Conservation (phyloP, 148 eudicot species). For the Simmondsia chinensis region DNA sequence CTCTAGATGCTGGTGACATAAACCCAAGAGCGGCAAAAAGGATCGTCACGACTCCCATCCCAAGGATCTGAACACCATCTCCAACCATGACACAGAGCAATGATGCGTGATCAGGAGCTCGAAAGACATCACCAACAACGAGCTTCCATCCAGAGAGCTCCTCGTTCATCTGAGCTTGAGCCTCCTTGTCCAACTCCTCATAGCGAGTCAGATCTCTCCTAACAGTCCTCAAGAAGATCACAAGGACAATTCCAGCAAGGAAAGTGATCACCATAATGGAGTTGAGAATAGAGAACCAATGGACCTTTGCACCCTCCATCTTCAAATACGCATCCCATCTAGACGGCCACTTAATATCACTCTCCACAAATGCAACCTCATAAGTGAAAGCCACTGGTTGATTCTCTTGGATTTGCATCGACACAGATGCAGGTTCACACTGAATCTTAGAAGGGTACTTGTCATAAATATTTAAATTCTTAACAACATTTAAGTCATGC, state of each 20-base stretch:
- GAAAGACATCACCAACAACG: slow-evolving; percentile 75
- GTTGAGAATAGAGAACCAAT: slow-evolving; percentile 83
- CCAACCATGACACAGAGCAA: slow-evolving; percentile 86
- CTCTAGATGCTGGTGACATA: slow-evolving; percentile 82
- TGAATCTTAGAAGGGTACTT: slow-evolving; percentile 49
- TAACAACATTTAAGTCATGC: slow-evolving; percentile 37
- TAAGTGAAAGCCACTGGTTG: slow-evolving; percentile 56
- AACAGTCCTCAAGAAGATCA: slow-evolving; percentile 72
- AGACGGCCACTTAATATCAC: slow-evolving; percentile 86
- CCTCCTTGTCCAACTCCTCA: slow-evolving; percentile 84
- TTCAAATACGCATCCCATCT: slow-evolving; percentile 93
- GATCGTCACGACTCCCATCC: slow-evolving; percentile 67
- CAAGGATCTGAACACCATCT: slow-evolving; percentile 81
- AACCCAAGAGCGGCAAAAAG: slow-evolving; percentile 73
- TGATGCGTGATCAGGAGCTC: slow-evolving; percentile 50
- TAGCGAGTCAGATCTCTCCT: slow-evolving; percentile 70
- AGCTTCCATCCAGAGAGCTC: slow-evolving; percentile 89
- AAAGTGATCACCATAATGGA: slow-evolving; percentile 82
- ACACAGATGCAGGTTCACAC: slow-evolving; percentile 53
- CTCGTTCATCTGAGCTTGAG: slow-evolving; percentile 84
- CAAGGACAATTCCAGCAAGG: slow-evolving; percentile 83
- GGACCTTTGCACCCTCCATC: slow-evolving; percentile 89
- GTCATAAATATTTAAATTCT: slow-evolving; percentile 45
- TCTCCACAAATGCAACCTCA: slow-evolving; percentile 58
- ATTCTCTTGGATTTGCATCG: slow-evolving; percentile 45